These are phyloP conservation scores for Aspergillus pseudoglaucus DNA, from an alignment of 2,329 filamentous ascomycete species.

Conservation along the genomic window DNA sequence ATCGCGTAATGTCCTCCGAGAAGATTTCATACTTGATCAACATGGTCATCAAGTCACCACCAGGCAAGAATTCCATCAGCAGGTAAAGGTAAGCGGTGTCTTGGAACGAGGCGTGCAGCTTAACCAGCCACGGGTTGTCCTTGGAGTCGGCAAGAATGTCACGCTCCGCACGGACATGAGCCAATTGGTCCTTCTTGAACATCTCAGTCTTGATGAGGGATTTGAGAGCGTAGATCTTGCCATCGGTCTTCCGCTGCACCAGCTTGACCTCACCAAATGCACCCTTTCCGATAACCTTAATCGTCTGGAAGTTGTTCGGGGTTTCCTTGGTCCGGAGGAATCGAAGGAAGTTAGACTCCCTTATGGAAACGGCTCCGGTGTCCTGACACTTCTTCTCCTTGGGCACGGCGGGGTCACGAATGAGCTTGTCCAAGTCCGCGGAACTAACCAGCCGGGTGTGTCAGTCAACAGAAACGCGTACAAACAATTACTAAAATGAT, in stretches of 20 bases:
- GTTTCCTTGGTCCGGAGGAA: slow-evolving; percentile 91
- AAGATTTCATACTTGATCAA: slow-evolving; percentile 99
- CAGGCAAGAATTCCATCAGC: slow-evolving; percentile 98
- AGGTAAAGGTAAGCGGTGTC: slow-evolving; percentile 95
- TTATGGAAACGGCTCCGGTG: slow-evolving; percentile 74
- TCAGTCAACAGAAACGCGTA: slow-evolving; percentile 1
- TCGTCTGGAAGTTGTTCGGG: slow-evolving; percentile 87
- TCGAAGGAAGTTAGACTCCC: slow-evolving; percentile 86
- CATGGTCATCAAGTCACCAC: slow-evolving; percentile 99
- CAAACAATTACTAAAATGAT: background rate
- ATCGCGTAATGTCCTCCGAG: slow-evolving; percentile 94
- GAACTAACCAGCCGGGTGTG: slow-evolving; percentile 52
- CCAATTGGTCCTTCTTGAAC: slow-evolving; percentile 98
- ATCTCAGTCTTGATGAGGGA: slow-evolving; percentile 98
- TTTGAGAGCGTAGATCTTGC: slow-evolving; percentile 97
- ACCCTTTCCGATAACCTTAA: slow-evolving; percentile 98
- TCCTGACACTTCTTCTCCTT: slow-evolving; percentile 75
- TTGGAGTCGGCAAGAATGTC: slow-evolving; percentile 91
- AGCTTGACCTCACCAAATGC: slow-evolving; percentile 98
- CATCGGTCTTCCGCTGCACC: slow-evolving; percentile 91
- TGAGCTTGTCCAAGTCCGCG: slow-evolving; percentile 81
- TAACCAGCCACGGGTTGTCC: slow-evolving; percentile 99
- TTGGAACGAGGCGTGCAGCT: slow-evolving; percentile 97
- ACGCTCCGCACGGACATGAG: slow-evolving; percentile 93
- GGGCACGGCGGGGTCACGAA: slow-evolving; percentile 68